phyloP scores from a whole-genome alignment of 176 grass and related monocot genomes.

The Triticum timopheevii region DNA sequence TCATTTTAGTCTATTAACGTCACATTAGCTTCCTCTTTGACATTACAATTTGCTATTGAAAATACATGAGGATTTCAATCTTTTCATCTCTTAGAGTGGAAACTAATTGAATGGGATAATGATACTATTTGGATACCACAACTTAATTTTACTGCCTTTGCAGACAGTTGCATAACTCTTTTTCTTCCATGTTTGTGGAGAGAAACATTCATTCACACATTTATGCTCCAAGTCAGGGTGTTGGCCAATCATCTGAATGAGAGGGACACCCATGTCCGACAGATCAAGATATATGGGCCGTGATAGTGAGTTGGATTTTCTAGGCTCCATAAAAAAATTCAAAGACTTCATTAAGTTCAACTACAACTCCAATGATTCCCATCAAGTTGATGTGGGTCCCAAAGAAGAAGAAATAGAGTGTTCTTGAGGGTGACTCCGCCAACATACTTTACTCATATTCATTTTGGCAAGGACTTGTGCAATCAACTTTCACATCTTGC shows the following conservation, averaged over 20 bases:
- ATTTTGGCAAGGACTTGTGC: too few relatives aligned
- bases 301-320: slow-evolving; percentile 56
- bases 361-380: too few relatives aligned
- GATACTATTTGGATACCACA: neutral
- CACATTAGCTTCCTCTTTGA: neutral
- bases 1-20: neutral
- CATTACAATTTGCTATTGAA: neutral
- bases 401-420: too few relatives aligned
- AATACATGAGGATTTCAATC: neutral
- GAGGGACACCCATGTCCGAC: slow-evolving; percentile 80
- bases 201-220: slow-evolving; percentile 84
- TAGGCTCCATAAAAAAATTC: too few relatives aligned
- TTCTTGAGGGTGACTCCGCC: too few relatives aligned
- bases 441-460: too few relatives aligned
- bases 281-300: slow-evolving; percentile 90
- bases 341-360: too few relatives aligned
- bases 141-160: neutral
- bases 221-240: slow-evolving; percentile 92
- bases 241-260: slow-evolving; percentile 87
- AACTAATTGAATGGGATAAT: neutral
- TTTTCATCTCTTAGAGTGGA: too few relatives aligned
- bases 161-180: neutral
- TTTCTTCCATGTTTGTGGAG: slow-evolving; percentile 48
- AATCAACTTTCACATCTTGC: too few relatives aligned
- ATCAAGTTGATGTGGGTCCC: too few relatives aligned